These are phyloP conservation scores for Globisporangium polare DNA, from an alignment of 352 stramenopile species.

Conservation along the genomic window DNA sequence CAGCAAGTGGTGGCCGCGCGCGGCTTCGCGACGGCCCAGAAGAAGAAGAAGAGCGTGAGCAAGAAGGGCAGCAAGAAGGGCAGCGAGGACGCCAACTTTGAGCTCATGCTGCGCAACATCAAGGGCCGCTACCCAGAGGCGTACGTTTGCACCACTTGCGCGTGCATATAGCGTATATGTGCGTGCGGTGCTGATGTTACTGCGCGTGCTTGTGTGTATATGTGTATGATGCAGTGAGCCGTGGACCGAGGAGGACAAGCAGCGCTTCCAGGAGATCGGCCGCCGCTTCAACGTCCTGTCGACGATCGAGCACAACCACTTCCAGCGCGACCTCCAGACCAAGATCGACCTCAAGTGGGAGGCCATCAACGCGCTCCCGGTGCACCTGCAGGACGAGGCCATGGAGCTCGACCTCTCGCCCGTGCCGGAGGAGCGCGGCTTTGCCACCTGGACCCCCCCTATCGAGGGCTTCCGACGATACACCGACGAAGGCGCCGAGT, in stretches of 20 bases:
- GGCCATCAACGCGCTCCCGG: constrained; percentile 84
- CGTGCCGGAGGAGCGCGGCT: constrained; percentile 58
- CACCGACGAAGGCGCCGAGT: constrained; percentile 55
- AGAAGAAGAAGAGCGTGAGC: constrained; percentile 13
- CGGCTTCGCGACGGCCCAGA: constrained; percentile 10
- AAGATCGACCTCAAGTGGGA: constrained; percentile 92
- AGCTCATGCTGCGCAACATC: constrained; percentile 80
- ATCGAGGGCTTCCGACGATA: constrained; percentile 85
- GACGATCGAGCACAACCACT: constrained; percentile 82
- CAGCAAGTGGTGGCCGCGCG: constrained; percentile 5
- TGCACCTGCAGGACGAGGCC: constrained; percentile 75
- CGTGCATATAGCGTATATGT: not conserved
- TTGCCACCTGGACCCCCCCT: constrained; percentile 85
- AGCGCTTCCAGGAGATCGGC: constrained; percentile 75
- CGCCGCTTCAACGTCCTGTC: constrained; percentile 79
- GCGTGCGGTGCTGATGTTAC: not conserved
- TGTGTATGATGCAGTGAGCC: constrained; percentile 38
- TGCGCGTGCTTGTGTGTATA: not conserved
- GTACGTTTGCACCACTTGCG: constrained; percentile 24
- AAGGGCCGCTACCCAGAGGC: constrained; percentile 72
- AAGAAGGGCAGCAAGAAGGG: constrained; percentile 18
- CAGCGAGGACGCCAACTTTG: constrained; percentile 66
- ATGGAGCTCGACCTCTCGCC: constrained; percentile 62
- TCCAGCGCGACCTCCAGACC: constrained; percentile 86
- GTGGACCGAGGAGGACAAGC: constrained; percentile 78